phyloP scores from a whole-genome alignment of 1,284 basidiomycete genomes.

The Amylostereum areolatum region DNA sequence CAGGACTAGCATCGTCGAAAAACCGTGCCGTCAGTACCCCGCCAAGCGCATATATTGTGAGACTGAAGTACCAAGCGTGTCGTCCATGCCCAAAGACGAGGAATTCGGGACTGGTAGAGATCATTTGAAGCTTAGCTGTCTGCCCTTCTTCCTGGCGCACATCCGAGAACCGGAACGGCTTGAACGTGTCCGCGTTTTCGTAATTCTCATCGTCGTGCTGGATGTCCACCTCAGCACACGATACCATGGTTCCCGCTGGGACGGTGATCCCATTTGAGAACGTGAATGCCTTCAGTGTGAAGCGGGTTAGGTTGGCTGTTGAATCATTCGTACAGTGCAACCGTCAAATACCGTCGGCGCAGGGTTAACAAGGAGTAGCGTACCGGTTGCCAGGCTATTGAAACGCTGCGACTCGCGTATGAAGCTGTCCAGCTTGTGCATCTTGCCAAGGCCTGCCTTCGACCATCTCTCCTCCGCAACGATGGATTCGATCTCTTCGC shows the following conservation, averaged over 20 bases:
- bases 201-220: conserved; percentile 38
- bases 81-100: conserved; percentile 23
- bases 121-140: conserved; percentile 21
- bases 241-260: conserved; percentile 36
- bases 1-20: conserved; percentile 24
- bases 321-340: background rate
- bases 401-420: conserved; percentile 35
- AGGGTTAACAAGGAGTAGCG: conserved; percentile 2
- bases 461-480: conserved; percentile 37
- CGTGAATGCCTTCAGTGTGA: conserved; percentile 27
- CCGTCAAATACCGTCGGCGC: background rate
- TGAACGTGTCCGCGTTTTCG: conserved; percentile 31
- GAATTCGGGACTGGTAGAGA: conserved; percentile 20
- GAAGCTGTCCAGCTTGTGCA: conserved; percentile 43
- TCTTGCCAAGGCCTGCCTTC: conserved; percentile 31
- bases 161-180: conserved; percentile 41
- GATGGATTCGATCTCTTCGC: conserved; percentile 35
- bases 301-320: conserved; percentile 14
- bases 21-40: background rate
- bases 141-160: conserved; percentile 24
- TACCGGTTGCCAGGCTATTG: conserved; percentile 22
- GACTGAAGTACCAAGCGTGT: conserved; percentile 22
- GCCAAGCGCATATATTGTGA: background rate
- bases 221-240: conserved; percentile 33
- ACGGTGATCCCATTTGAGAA: conserved; percentile 37